Evolutionary conservation across 164 flowering plant species (phyloP), one percentile per base, ranked within the genome.

Genomic region (Macadamia integrifolia): DNA sequence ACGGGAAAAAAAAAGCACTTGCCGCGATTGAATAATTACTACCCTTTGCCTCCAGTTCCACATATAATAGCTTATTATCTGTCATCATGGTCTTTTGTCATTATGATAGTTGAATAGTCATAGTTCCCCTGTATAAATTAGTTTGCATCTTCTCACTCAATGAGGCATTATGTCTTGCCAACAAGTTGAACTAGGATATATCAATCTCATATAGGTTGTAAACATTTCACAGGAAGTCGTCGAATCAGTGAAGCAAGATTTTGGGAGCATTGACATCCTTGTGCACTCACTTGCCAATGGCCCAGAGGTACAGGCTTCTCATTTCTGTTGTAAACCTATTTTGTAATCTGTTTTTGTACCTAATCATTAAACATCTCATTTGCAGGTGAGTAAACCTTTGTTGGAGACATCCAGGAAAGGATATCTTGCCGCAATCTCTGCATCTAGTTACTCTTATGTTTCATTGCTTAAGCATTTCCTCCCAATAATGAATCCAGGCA

Each of bases 221-320:
- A 31, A 63, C 65, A 64, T 64, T 18, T 69, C 62, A 59, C 81
- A 94, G 98, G 98, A 94, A 87, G 93, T 80, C 64, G 97, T 89
- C 61, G 92, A 87, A 78, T 79, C 81, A 58, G 97, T 94, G 55
- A 90, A 89, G 74, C 72, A 85, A 70, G 98, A 92, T 80, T 94
- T 86, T 81, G 98, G 98, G 61, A 90, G 85, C 85, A 90, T 94
- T 77, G 97, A 94, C 79, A 90, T 94, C 69, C 98, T 94, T 70
- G 98, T 94, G 69, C 98, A 94, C 66, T 94, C 98, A 43, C 95
- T 94, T 71, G 98, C 97, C 40, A 94, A 94, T 82, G 97, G 99
- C 15, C 99, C 97, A 58, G 99, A 92, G 91, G 97, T 94, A 80
- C 1, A 48, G n/a, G 60, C 11, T 62, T 66, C 28, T 29, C 62